Base-by-base conservation (phyloP, 2,329 filamentous ascomycete genomes). In the Exophiala calicioides region DNA sequence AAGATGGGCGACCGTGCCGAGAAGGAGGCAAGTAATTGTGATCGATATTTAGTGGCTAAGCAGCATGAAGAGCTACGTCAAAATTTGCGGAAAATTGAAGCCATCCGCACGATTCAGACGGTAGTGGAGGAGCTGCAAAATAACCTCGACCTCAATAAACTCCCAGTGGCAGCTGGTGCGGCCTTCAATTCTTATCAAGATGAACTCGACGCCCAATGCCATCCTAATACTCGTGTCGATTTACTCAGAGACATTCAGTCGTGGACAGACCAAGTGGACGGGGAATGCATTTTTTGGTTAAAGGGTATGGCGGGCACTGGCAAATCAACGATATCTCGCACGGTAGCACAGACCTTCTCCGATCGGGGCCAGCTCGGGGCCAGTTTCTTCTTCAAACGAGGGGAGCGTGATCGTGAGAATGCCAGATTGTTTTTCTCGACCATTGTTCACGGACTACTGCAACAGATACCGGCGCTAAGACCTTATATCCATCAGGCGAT, bases 1-100 rank as follows among this genome's bases (percentile, higher is more conserved):
- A 36, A 36, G 31, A 23, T 44, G 21, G 41, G 18, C n/a, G 27
- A 9, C 24, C 18, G 20, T 6, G 19, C 33, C 27, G 41, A 44
- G 30, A 36, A 24, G 16, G 41, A 44, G 20, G 31, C 41, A 15
- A 44, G 30, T 20, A 44, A 44, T 24, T 44, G 41, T 21, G 41
- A 44, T 44, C 41, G 41, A 18, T 23, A 20, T 31, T 34, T 44
- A 3, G n/a, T 7, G 7, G 24, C 7, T 27, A n/a, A n/a, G n/a
- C n/a, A n/a, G n/a, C n/a, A n/a, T n/a, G n/a, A n/a, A n/a, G n/a
- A n/a, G n/a, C n/a, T n/a, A n/a, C n/a, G n/a, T n/a, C n/a, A n/a
- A n/a, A n/a, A n/a, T n/a, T n/a, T n/a, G n/a, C n/a, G n/a, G n/a
- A n/a, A n/a, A n/a, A n/a, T n/a, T n/a, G n/a, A n/a, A n/a, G n/a